Conservation (phyloP, 2,329 filamentous ascomycete species). For the Colletotrichum euphorbiae region DNA sequence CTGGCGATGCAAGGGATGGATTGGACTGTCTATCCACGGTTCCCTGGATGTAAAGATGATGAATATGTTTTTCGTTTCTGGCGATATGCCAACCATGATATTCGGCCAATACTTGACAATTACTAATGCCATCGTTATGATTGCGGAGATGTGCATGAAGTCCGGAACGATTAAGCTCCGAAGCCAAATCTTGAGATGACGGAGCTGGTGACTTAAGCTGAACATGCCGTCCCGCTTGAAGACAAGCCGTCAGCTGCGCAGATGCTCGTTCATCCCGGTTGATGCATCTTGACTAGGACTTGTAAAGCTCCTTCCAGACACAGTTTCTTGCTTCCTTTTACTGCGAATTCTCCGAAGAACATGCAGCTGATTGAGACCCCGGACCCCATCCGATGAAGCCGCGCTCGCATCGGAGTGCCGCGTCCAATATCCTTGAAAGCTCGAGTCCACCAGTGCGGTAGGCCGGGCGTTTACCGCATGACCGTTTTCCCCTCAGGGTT, state of each 20-base stretch:
- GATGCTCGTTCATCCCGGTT: background rate
- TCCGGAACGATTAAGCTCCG: background rate
- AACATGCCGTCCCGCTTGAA: background rate
- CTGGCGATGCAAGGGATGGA: no score
- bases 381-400: background rate
- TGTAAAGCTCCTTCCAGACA: background rate
- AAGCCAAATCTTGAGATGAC: constrained; percentile 1
- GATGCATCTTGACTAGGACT: background rate
- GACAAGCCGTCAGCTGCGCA: background rate
- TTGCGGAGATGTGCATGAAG: background rate
- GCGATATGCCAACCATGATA: no score
- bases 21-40: no score
- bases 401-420: constrained; percentile 31
- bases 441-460: constrained; percentile 8
- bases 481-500: background rate
- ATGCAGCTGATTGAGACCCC: background rate
- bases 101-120: no score
- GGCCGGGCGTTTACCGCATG: constrained; percentile 13
- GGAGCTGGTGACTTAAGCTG: background rate
- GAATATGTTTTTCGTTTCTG: no score
- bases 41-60: no score
- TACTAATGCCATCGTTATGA: background rate
- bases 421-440: constrained; percentile 15
- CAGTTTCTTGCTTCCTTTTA: no score
- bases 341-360: no score